phyloP scores from a whole-genome alignment of 495 filamentous ascomycete genomes.

The Cairneyella variabilis region DNA sequence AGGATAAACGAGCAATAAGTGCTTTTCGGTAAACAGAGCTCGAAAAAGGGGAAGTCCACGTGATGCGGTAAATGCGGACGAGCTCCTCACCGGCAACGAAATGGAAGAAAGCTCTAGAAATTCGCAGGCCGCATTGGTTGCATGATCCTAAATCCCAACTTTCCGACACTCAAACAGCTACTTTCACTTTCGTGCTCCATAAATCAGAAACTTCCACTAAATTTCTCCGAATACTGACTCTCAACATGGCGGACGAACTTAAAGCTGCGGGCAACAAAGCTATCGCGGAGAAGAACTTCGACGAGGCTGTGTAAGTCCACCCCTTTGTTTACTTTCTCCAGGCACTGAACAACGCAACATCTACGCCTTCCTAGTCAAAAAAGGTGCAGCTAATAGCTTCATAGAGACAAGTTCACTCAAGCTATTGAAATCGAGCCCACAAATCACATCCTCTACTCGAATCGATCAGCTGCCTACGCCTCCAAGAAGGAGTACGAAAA shows the following conservation, averaged over 20 bases:
- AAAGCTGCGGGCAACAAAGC: constrained; percentile 98
- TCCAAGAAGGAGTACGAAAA: constrained; percentile 82
- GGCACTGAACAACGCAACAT: not conserved
- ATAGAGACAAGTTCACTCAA: constrained; percentile 86
- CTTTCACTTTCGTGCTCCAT: too few relatives aligned
- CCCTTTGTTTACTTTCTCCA: constrained; percentile 22
- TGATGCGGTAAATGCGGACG: too few relatives aligned
- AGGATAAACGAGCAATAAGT: too few relatives aligned
- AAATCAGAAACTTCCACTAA: not conserved
- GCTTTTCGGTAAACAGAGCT: too few relatives aligned
- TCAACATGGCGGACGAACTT: constrained; percentile 52
- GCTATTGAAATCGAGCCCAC: constrained; percentile 82
- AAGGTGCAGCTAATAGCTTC: constrained; percentile 6
- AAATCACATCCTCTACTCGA: constrained; percentile 97
- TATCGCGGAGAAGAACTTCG: constrained; percentile 93
- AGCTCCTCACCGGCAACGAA: too few relatives aligned
- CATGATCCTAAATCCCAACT: not conserved
- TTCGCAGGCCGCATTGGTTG: too few relatives aligned
- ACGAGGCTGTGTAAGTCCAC: constrained; percentile 82
- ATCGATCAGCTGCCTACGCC: constrained; percentile 92
- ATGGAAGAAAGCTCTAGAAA: too few relatives aligned
- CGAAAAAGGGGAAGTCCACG: too few relatives aligned
- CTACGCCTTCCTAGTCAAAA: not conserved
- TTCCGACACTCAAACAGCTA: not conserved
- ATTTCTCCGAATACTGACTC: not conserved